Evolutionary conservation across 495 filamentous ascomycete genomes (phyloP).

Genomic region (Talaromyces ruber): DNA sequence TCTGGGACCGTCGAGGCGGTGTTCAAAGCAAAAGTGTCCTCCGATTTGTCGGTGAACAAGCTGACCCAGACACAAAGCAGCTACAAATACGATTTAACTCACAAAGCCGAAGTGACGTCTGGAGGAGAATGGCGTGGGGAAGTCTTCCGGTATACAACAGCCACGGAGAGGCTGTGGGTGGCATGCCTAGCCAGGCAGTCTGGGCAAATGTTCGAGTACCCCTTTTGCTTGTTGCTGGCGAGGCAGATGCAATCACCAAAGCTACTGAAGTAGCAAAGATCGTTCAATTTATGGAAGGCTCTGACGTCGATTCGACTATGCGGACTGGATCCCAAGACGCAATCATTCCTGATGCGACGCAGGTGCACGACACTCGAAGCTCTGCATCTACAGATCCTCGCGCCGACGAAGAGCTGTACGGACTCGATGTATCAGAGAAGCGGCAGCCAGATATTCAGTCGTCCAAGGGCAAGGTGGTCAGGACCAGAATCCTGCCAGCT

Average conservation of each 20-base stretch:
- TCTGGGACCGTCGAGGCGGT: constrained; percentile 77
- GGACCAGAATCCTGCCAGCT: constrained; percentile 61
- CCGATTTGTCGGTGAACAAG: constrained; percentile 67
- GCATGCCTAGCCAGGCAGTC: constrained; percentile 57
- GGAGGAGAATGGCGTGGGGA: constrained; percentile 76
- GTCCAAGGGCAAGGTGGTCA: constrained; percentile 43
- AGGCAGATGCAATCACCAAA: constrained; percentile 65
- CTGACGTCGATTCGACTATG: constrained; percentile 11
- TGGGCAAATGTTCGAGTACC: constrained; percentile 70
- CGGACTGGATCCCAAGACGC: constrained; percentile 30
- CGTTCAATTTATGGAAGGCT: constrained; percentile 41
- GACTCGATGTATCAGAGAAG: constrained; percentile 17
- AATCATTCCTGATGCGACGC: constrained; percentile 37
- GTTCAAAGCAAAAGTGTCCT: constrained; percentile 65
- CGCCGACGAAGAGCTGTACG: constrained; percentile 19
- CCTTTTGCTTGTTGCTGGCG: constrained; percentile 70
- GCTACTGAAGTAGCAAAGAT: constrained; percentile 65
- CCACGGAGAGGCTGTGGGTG: constrained; percentile 41
- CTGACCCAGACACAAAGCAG: constrained; percentile 64
- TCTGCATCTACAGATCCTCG: constrained; percentile 8
- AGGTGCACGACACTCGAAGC: constrained; percentile 18
- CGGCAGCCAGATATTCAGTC: constrained; percentile 3
- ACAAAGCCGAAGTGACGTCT: constrained; percentile 73
- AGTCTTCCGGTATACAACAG: constrained; percentile 46
- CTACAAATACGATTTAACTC: constrained; percentile 78